These are phyloP conservation scores for Citrus glauca DNA, from an alignment of 345 rosid genomes.

Conservation along the genomic window DNA sequence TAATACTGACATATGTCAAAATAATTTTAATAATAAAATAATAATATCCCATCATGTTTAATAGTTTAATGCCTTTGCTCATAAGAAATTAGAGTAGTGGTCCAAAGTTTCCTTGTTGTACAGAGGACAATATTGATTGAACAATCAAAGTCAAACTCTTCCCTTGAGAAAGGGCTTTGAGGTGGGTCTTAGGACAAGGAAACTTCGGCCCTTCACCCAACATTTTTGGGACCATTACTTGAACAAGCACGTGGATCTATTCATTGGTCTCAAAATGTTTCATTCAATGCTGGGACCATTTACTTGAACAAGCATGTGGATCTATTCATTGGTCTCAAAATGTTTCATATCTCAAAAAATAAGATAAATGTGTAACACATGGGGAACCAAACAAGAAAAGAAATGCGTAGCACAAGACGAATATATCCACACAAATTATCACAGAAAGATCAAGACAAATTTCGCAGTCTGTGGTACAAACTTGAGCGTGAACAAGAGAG, in stretches of 20 bases:
- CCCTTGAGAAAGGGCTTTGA: background rate
- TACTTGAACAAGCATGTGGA: background rate
- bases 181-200: background rate
- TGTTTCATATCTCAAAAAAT: background rate
- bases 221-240: background rate
- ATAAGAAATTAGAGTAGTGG: too few species aligned
- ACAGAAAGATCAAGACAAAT: background rate
- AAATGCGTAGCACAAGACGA: background rate
- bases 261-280: background rate
- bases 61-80: too few species aligned
- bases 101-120: too few species aligned
- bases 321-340: background rate
- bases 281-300: background rate
- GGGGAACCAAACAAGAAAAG: background rate
- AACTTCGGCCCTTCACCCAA: background rate
- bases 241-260: background rate
- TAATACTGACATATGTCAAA: too few species aligned
- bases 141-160: background rate
- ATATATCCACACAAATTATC: background rate
- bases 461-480: background rate
- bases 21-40: too few species aligned
- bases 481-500: background rate
- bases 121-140: too few species aligned
- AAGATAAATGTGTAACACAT: background rate
- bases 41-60: too few species aligned